A percentile compares a stretch with the other conserved stretches of the same genome.
Evolutionary conservation across 495 filamentous ascomycete genomes (phyloP).

Genomic region (Podospora pseudoanserina): DNA sequence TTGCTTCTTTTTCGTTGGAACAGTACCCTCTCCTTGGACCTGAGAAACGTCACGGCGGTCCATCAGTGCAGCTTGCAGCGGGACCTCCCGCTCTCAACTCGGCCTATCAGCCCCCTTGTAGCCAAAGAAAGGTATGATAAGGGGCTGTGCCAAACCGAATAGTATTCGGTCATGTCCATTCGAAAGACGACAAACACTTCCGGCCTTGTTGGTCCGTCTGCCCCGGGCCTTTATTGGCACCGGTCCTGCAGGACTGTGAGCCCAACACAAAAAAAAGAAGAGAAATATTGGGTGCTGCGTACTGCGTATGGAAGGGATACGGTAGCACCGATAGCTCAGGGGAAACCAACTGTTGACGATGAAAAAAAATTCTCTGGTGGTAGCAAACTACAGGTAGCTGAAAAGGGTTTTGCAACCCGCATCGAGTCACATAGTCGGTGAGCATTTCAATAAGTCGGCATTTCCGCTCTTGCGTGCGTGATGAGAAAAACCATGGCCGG

Average conservation of each 20-base stretch:
- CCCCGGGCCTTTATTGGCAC: slow-evolving; percentile 11
- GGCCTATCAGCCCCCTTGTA: slow-evolving; percentile 2
- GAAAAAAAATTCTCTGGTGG: not conserved
- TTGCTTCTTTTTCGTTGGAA: too few relatives aligned
- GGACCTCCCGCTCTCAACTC: slow-evolving; percentile 15
- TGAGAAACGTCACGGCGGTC: not conserved
- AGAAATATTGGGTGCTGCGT: not conserved
- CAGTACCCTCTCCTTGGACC: not conserved
- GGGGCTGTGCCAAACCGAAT: not conserved
- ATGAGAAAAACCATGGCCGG: slow-evolving; percentile 1
- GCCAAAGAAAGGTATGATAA: not conserved
- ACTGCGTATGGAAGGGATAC: not conserved
- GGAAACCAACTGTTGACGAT: not conserved
- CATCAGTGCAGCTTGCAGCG: slow-evolving; percentile 10
- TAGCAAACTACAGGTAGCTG: slow-evolving; percentile 1
- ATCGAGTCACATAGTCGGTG: slow-evolving; percentile 20
- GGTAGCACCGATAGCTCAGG: not conserved
- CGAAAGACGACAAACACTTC: not conserved
- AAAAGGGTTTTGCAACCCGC: slow-evolving; percentile 4
- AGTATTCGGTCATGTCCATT: not conserved
- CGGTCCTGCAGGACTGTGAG: not conserved
- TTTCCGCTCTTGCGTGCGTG: not conserved
- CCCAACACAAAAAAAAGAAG: not conserved
- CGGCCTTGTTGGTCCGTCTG: slow-evolving; percentile 14
- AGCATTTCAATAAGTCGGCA: not conserved